These are phyloP conservation scores for Exobasidium cylindrosporum DNA, from an alignment of 1,284 basidiomycete genomes.

Conservation along the genomic window DNA sequence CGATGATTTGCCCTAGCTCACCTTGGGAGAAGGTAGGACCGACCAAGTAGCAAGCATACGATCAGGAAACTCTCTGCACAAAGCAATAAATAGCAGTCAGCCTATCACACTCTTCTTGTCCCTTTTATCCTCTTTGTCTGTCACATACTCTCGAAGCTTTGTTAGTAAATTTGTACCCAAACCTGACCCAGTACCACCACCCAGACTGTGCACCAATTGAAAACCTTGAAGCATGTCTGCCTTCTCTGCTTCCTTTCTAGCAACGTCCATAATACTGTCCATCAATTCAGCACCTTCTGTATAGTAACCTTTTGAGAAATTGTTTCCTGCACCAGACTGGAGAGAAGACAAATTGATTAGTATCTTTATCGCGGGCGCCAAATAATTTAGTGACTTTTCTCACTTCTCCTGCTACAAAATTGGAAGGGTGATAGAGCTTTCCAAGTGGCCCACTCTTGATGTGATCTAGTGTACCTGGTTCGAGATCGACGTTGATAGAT, in stretches of 20 bases:
- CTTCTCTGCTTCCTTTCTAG: slow-evolving; percentile 62
- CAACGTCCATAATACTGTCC: slow-evolving; percentile 69
- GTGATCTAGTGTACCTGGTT: slow-evolving; percentile 80
- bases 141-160: slow-evolving; percentile 39
- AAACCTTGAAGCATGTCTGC: slow-evolving; percentile 91
- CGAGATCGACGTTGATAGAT: slow-evolving; percentile 68
- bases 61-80: slow-evolving; percentile 58
- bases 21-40: slow-evolving; percentile 83
- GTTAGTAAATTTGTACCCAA: slow-evolving; percentile 50
- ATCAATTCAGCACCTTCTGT: slow-evolving; percentile 73
- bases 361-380: no score
- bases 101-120: no score
- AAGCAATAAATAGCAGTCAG: no score
- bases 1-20: slow-evolving; percentile 30
- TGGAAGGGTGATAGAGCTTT: slow-evolving; percentile 80
- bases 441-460: slow-evolving; percentile 68
- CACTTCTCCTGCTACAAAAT: slow-evolving; percentile 58
- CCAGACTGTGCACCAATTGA: slow-evolving; percentile 86
- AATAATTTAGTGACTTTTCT: neutral
- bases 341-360: slow-evolving; percentile 48
- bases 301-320: slow-evolving; percentile 73
- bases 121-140: no score
- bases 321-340: slow-evolving; percentile 78
- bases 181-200: slow-evolving; percentile 67
- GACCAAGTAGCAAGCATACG: slow-evolving; percentile 92